These are phyloP conservation scores for Auxenochlorella pyrenoidosa DNA, from an alignment of 139 green algal species.

Conservation along the genomic window DNA sequence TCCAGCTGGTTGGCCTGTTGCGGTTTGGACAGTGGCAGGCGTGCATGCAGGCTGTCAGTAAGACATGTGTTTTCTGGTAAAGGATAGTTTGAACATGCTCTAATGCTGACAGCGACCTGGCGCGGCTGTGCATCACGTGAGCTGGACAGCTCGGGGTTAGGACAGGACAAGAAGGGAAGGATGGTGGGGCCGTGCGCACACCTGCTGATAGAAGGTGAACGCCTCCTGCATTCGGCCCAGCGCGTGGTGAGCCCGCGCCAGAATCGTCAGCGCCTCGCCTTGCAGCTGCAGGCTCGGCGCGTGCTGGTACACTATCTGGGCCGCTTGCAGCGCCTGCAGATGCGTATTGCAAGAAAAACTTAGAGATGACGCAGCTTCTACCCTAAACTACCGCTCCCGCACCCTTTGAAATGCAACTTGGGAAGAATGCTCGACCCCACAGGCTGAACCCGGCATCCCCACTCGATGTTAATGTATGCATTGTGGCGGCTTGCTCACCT, in stretches of 20 bases:
- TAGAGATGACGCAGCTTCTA: neutral
- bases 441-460: no score
- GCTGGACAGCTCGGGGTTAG: neutral
- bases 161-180: no score
- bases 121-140: neutral
- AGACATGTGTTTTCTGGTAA: no score
- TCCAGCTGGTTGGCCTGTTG: constrained; percentile 71
- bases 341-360: neutral
- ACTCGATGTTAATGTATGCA: neutral
- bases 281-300: constrained; percentile 50
- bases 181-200: neutral
- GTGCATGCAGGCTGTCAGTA: neutral
- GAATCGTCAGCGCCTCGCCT: constrained; percentile 57
- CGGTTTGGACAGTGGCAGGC: neutral
- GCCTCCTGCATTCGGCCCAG: constrained; percentile 39
- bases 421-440: no score
- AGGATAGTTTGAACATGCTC: no score
- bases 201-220: constrained; percentile 49
- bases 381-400: no score
- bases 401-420: no score
- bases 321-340: constrained; percentile 59
- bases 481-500: constrained; percentile 18
- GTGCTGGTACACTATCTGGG: constrained; percentile 59
- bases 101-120: no score
- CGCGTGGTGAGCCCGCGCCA: constrained; percentile 65